These are phyloP conservation scores for Entoloma clypeatum DNA, from an alignment of 1,284 basidiomycete species.

Conservation along the genomic window DNA sequence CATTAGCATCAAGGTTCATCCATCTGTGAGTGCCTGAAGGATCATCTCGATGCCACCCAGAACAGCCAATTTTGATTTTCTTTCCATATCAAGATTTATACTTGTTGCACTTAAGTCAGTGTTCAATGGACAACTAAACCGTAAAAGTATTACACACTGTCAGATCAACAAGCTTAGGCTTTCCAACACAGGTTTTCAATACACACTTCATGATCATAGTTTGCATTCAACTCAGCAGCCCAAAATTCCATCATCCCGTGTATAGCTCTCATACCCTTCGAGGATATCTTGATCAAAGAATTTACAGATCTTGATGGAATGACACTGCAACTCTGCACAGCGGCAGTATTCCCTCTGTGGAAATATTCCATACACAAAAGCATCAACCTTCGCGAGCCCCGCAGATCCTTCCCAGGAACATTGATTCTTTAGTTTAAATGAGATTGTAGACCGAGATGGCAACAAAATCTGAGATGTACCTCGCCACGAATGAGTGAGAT, in stretches of 20 bases:
- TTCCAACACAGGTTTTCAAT: background rate
- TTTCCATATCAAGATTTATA: background rate
- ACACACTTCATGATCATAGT: background rate
- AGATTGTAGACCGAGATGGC: too few species aligned
- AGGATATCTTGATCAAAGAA: background rate
- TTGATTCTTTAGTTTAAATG: too few species aligned
- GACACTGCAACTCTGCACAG: background rate
- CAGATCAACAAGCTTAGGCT: background rate
- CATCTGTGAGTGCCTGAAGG: background rate
- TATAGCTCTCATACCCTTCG: slow-evolving; percentile 1
- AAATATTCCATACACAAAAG: background rate
- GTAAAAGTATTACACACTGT: background rate
- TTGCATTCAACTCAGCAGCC: background rate
- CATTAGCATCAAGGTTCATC: slow-evolving; percentile 1
- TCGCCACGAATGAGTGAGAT: too few species aligned
- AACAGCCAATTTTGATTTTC: slow-evolving; percentile 2
- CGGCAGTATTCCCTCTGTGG: background rate
- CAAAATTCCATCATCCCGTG: slow-evolving; percentile 2
- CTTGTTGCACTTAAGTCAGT: background rate
- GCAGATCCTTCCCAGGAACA: slow-evolving; percentile 3
- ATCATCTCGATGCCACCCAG: slow-evolving; percentile 1
- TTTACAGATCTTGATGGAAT: slow-evolving; percentile 4
- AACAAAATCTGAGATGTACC: too few species aligned
- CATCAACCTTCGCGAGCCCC: background rate
- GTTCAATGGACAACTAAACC: background rate